Base-by-base conservation (phyloP, 768 basidiomycete genomes). In the Leccinum subtestaceum region DNA sequence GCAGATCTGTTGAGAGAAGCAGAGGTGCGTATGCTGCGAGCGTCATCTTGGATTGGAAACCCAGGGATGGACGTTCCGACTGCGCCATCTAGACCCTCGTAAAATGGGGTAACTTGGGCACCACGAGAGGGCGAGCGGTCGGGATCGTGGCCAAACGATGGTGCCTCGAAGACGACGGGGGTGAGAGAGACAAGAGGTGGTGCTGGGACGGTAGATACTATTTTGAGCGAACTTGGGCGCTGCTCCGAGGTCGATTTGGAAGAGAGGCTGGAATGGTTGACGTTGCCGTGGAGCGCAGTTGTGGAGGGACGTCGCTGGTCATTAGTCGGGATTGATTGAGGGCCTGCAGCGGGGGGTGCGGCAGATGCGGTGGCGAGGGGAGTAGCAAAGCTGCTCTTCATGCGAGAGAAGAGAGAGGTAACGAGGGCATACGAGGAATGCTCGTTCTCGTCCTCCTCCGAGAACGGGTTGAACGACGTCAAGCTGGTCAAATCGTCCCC, bases 361-460 rank as follows among this genome's bases (percentile, higher is more conserved):
- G 81, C 67, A n/a, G 77, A 64, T 9, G 74, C 75, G 11, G 84
- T 81, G 2, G 85, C 77, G 32, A 89, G 73, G 25, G 91, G 88
- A 0, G 83, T 81, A 36, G 89, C 79, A 19, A 93, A 80, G 6
- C 89, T 87, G 66, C 82, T 93, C 77, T 88, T 92, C 79, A 95
- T 83, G 62, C 86, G 84, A 32, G 87, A 91, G 56, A 94, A 81
- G 27, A 95, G 77, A 21, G 89, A 90, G 0, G 90, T 85, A 58
- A 94, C 88, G 56, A 94, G 78, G 7, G 90, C 87, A 70, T 92
- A 93, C 15, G 90, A 93, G 8, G 91, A 88, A 65, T 91, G 88
- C 63, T 93, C 92, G 69, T 91, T 84, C 73, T 94, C 93, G 69
- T 94, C 92, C 70, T 95, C 93, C 69, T 93, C 91, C n/a, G 89